Conservation (phyloP, 176 grass and related monocot genomes). For the Musa itinerans region DNA sequence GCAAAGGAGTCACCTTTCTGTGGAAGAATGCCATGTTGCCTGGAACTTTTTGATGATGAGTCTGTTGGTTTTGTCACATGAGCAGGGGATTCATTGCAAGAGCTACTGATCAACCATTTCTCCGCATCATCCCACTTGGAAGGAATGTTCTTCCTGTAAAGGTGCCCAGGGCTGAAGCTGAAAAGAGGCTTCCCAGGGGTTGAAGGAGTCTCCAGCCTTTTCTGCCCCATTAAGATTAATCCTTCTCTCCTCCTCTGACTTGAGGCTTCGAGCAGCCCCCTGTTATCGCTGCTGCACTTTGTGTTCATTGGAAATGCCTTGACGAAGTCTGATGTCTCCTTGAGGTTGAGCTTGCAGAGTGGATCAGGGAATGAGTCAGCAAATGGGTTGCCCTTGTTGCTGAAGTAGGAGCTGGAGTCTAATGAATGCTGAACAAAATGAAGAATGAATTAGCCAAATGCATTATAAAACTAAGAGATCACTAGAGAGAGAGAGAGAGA, state of each 20-base stretch:
- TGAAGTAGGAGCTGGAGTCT: constrained; percentile 16
- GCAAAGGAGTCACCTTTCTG: constrained; percentile 21
- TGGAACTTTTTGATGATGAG: constrained; percentile 30
- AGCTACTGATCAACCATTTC: constrained; percentile 63
- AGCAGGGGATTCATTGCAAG: constrained; percentile 23
- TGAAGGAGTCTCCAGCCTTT: constrained; percentile 25
- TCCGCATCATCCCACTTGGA: constrained; percentile 99
- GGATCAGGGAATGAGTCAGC: constrained; percentile 46
- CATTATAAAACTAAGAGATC: neutral
- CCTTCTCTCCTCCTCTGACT: constrained; percentile 32
- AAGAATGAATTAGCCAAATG: neutral
- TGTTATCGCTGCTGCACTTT: constrained; percentile 44
- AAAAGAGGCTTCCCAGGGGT: constrained; percentile 24
- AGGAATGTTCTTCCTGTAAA: constrained; percentile 43
- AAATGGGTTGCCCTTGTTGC: constrained; percentile 30
- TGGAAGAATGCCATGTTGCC: constrained; percentile 23
- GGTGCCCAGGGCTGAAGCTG: constrained; percentile 43
- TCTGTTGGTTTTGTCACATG: constrained; percentile 34
- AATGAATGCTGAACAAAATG: constrained; percentile 40
- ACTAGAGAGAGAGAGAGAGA: neutral
- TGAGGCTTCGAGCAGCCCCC: constrained; percentile 29
- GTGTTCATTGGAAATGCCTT: constrained; percentile 46
- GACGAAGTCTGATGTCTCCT: constrained; percentile 57
- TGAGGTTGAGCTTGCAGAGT: constrained; percentile 45
- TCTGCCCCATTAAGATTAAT: constrained; percentile 25